phyloP scores from a whole-genome alignment of 805 yeast genomes.

The Yarrowia keelungensis region DNA sequence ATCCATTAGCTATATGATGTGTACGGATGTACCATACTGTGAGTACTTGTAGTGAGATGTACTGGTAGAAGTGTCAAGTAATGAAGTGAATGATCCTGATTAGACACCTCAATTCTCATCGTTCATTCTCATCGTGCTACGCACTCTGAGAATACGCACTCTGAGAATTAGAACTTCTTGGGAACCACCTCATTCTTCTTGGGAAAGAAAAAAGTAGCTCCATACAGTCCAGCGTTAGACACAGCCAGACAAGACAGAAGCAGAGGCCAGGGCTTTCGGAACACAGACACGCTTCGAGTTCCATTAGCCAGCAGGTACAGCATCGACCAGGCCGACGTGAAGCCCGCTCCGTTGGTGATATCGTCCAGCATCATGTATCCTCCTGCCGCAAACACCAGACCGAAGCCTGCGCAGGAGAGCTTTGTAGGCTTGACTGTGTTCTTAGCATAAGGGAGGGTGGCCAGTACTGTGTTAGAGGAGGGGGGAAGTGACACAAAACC shows the following conservation, averaged over 20 bases:
- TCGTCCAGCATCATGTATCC: constrained; percentile 73
- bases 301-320: constrained; percentile 78
- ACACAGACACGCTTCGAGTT: constrained; percentile 51
- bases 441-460: constrained; percentile 20
- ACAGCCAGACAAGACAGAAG: constrained; percentile 64
- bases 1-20: too few species aligned
- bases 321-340: constrained; percentile 77
- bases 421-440: constrained; percentile 28
- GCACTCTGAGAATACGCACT: too few species aligned
- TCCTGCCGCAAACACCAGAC: constrained; percentile 46
- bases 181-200: constrained; percentile 2
- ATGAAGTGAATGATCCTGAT: too few species aligned
- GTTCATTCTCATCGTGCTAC: too few species aligned
- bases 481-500: too few species aligned
- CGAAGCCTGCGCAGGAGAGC: constrained; percentile 43
- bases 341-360: constrained; percentile 78
- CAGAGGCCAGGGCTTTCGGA: constrained; percentile 61
- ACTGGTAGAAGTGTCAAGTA: too few species aligned
- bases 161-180: neutral
- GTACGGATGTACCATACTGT: too few species aligned
- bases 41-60: too few species aligned
- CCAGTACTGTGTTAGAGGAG: constrained; percentile 22
- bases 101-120: too few species aligned
- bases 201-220: constrained; percentile 68
- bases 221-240: constrained; percentile 70